Percentiles rank a stretch among this genome's conserved stretches.
phyloP scores from a whole-genome alignment of 2,329 filamentous ascomycete genomes.

The Colletotrichum limetticola region DNA sequence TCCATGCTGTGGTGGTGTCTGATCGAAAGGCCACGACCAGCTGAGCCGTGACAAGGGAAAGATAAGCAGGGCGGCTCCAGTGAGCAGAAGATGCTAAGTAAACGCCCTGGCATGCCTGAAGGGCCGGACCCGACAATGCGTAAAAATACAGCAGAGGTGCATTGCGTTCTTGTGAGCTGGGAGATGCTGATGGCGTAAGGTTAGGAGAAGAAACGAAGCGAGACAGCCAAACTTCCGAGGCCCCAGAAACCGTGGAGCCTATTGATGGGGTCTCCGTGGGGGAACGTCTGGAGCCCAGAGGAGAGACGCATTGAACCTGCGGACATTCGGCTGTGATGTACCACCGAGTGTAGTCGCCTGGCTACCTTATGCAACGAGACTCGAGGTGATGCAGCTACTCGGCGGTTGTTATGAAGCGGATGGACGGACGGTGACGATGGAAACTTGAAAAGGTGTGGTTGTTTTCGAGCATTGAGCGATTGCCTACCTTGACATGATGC shows the following conservation, averaged over 20 bases:
- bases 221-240: conserved; percentile 5
- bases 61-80: background rate
- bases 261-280: conserved; percentile 17
- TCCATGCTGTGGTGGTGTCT: background rate
- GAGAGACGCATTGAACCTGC: conserved; percentile 5
- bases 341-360: background rate
- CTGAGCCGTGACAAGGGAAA: background rate
- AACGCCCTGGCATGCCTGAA: background rate
- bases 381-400: conserved; percentile 3
- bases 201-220: conserved; percentile 9
- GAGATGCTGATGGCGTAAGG: background rate
- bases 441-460: background rate
- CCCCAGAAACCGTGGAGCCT: conserved; percentile 25
- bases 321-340: background rate
- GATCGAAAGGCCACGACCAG: background rate
- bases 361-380: background rate
- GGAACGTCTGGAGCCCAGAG: conserved; percentile 10
- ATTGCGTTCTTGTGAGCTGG: background rate
- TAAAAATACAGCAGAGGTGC: background rate
- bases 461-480: background rate
- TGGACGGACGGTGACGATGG: background rate
- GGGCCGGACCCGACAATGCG: background rate
- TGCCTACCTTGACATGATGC: background rate
- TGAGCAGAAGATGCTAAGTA: background rate
- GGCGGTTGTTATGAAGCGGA: background rate